These are phyloP conservation scores for Vinca major DNA, from an alignment of 305 asterid genomes.

Conservation along the genomic window DNA sequence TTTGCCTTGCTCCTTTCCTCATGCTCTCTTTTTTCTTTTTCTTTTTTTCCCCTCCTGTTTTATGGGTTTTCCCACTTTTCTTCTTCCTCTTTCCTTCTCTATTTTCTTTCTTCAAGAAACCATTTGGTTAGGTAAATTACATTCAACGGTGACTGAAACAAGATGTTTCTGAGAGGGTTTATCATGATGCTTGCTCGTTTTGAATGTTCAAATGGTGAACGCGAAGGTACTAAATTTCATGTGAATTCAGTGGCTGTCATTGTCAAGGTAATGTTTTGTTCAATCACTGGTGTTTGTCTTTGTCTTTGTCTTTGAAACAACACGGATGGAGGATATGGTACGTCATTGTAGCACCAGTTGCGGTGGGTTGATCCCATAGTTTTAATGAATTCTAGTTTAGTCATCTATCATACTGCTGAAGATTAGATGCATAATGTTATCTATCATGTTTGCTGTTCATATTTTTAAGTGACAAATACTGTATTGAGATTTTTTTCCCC, in stretches of 20 bases:
- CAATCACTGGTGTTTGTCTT: not conserved
- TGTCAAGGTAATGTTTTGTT: conserved; percentile 16
- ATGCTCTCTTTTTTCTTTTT: conserved; percentile 16
- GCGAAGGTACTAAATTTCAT: conserved; percentile 6
- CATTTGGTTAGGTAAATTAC: conserved; percentile 57
- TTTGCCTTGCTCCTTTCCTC: conserved; percentile 37
- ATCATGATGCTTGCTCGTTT: conserved; percentile 24
- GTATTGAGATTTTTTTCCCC: not conserved
- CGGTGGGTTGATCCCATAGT: not conserved
- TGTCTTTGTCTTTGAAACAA: too few relatives aligned
- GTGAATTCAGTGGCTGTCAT: conserved; percentile 13
- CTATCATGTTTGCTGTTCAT: not conserved
- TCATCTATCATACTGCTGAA: not conserved
- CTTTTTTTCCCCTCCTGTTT: too few relatives aligned
- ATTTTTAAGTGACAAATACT: not conserved
- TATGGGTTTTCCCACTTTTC: not conserved
- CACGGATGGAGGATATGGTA: too few relatives aligned
- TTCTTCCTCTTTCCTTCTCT: not conserved
- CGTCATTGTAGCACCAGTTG: too few relatives aligned
- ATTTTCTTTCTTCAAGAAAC: conserved; percentile 24
- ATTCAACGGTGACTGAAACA: conserved; percentile 40
- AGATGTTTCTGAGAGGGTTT: conserved; percentile 53
- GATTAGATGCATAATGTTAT: not conserved
- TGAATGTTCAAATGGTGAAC: conserved; percentile 11
- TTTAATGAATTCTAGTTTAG: not conserved